Base-by-base conservation (phyloP, 495 filamentous ascomycete species). In the Aspergillus asperescens region DNA sequence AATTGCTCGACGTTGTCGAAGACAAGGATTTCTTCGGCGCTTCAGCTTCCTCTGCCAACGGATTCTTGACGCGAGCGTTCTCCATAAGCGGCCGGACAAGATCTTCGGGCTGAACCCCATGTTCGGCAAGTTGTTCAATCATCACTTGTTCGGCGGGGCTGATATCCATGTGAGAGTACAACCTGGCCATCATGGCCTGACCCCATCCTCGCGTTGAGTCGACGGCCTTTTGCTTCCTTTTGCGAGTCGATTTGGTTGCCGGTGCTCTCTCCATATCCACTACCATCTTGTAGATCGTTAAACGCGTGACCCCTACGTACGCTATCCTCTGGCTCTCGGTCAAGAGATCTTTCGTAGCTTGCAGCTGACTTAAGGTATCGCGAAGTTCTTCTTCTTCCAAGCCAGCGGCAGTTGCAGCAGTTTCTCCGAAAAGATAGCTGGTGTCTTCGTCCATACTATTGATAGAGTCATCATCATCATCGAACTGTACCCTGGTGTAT, bases 401-500 rank as follows among this genome's bases (percentile, higher is more conserved):
- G 45, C 74, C 74, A 35, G 81, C 74, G 39, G 79, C 77, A 8
- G 81, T 87, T 27, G 73, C 78, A 28, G 72, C 72, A 45, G 70
- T 64, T 9, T 80, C 81, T 63, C 88, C 91, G 71, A 99, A 98
- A 9, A 99, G 77, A 63, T 99, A 99, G 46, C 87, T 83, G 2
- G 94, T 97, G 62, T 97, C 92, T 44, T 99, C 93, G 63, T 99
- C 93, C 84, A 99, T 83, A 71, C 90, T 96, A 9, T 89, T 97
- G 38, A 86, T 85, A 32, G 90, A 96, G 64, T 93, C 81, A 1
- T 84, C 89, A 70, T 99, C 93, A 52, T 99, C 93, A 61, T 98
- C 93, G 25, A 95, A 74, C 56, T 94, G 82, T 15, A 99, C 89
- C 47, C 88, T 78, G 7, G 93, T 97, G 64, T 99, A 99, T 1